Evolutionary conservation across 768 basidiomycete species (phyloP).

Genomic region (Phaeolepiota aurea): DNA sequence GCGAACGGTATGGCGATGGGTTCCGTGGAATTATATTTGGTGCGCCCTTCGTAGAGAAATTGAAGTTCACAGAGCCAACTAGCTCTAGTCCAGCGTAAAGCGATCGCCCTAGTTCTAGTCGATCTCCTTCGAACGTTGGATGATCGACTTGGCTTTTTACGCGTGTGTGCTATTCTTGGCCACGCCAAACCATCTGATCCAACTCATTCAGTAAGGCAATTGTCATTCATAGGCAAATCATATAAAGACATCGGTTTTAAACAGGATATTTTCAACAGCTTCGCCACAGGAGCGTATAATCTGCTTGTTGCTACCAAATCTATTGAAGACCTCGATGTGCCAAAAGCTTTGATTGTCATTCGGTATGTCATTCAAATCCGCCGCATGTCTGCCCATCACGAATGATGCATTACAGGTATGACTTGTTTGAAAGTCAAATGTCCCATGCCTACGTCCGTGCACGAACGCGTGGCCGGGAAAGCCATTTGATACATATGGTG

Average conservation of each 20-base stretch:
- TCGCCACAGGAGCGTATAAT: conserved; percentile 50
- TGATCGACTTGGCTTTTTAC: conserved; percentile 44
- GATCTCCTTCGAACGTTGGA: conserved; percentile 50
- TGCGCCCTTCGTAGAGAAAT: conserved; percentile 18
- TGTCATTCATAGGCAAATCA: neutral
- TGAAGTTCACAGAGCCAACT: conserved; percentile 3
- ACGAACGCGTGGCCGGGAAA: conserved; percentile 33
- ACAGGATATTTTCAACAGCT: conserved; percentile 41
- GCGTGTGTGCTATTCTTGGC: conserved; percentile 40
- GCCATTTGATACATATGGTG: conserved; percentile 55
- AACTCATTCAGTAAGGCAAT: conserved; percentile 14
- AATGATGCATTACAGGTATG: conserved; percentile 31
- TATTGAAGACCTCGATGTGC: conserved; percentile 52
- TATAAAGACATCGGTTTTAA: conserved; percentile 11
- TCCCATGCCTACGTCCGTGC: conserved; percentile 50
- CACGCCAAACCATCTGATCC: conserved; percentile 21
- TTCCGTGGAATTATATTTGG: conserved; percentile 67
- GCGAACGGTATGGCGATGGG: conserved; percentile 38
- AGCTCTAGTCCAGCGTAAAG: conserved; percentile 40
- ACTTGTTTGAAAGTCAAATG: conserved; percentile 54
- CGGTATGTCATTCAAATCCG: conserved; percentile 30
- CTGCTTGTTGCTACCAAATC: conserved; percentile 54
- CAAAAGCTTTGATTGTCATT: conserved; percentile 50
- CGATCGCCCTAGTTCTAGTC: conserved; percentile 47
- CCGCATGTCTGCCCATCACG: neutral